Percentiles rank a stretch among this genome's conserved stretches.
Evolutionary conservation across 768 basidiomycete genomes (phyloP).

Genomic region (Boletus pseudopeckii): DNA sequence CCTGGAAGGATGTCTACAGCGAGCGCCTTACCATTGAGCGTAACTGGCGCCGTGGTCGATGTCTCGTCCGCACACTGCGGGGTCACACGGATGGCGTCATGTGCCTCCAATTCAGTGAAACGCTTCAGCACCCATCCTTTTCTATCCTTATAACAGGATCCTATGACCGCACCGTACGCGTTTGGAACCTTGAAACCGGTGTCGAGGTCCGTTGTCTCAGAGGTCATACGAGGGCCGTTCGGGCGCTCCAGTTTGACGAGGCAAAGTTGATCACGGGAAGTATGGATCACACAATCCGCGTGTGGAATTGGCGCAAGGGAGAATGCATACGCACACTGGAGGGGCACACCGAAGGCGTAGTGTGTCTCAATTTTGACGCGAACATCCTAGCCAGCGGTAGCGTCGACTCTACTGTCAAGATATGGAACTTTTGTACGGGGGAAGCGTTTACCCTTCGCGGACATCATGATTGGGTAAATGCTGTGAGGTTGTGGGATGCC

Average conservation of each 20-base stretch:
- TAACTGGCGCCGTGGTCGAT: constrained; percentile 95
- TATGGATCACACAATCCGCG: constrained; percentile 93
- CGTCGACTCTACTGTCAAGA: constrained; percentile 91
- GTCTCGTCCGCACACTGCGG: constrained; percentile 76
- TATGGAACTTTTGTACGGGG: constrained; percentile 91
- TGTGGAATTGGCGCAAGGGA: constrained; percentile 95
- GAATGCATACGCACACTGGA: constrained; percentile 83
- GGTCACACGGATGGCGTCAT: constrained; percentile 97
- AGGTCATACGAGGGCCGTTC: constrained; percentile 90
- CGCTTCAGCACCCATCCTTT: constrained; percentile 75
- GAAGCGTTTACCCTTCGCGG: constrained; percentile 91
- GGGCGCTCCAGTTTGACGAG: constrained; percentile 93
- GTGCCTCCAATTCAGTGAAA: constrained; percentile 94
- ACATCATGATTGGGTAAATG: constrained; percentile 94
- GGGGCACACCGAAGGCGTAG: constrained; percentile 89
- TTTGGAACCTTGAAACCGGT: constrained; percentile 97
- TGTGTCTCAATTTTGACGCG: constrained; percentile 87
- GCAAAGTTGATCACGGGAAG: constrained; percentile 92
- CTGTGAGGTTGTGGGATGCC: constrained; percentile 88
- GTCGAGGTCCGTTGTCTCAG: constrained; percentile 75
- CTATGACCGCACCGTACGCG: constrained; percentile 89
- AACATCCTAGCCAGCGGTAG: constrained; percentile 91
- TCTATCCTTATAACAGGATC: constrained; percentile 97
- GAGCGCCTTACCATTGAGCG: constrained; percentile 95
- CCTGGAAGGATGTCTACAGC: constrained; percentile 98